A percentile compares a stretch with the other conserved stretches of the same genome.
These are phyloP conservation scores for Penicillium waksmanii DNA, from an alignment of 495 filamentous ascomycete genomes.

Conservation along the genomic window DNA sequence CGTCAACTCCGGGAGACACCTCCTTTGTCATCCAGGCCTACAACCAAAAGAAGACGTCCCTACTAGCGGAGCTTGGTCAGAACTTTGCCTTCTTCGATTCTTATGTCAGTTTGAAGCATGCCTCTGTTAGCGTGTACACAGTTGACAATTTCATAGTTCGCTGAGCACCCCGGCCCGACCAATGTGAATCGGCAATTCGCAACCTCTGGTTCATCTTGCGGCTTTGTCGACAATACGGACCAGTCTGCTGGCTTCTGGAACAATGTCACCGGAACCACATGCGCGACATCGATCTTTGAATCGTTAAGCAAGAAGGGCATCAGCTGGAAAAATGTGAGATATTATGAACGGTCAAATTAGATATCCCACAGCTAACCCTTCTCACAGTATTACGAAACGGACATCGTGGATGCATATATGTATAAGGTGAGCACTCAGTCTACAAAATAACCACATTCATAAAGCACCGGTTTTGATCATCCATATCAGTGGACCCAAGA, in stretches of 20 bases:
- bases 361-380: neutral
- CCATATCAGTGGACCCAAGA: conserved; percentile 39
- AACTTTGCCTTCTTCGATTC: conserved; percentile 49
- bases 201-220: conserved; percentile 41
- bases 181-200: conserved; percentile 47
- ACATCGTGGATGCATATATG: conserved; percentile 43
- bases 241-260: conserved; percentile 39
- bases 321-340: conserved; percentile 41
- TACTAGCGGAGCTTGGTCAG: conserved; percentile 39
- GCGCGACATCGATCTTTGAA: conserved; percentile 42
- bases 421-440: conserved; percentile 34
- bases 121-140: neutral
- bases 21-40: conserved; percentile 48
- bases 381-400: conserved; percentile 45
- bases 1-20: conserved; percentile 41
- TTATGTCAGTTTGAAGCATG: conserved; percentile 31
- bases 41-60: conserved; percentile 39
- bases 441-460: neutral
- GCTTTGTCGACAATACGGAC: conserved; percentile 36
- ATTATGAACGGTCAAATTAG: no score
- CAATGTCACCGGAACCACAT: conserved; percentile 43
- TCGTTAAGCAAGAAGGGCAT: conserved; percentile 37
- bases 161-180: conserved; percentile 46
- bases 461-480: neutral
- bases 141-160: conserved; percentile 27